These are phyloP conservation scores for Lignosus rhinocerotis DNA, from an alignment of 1,284 basidiomycete genomes.

Conservation along the genomic window DNA sequence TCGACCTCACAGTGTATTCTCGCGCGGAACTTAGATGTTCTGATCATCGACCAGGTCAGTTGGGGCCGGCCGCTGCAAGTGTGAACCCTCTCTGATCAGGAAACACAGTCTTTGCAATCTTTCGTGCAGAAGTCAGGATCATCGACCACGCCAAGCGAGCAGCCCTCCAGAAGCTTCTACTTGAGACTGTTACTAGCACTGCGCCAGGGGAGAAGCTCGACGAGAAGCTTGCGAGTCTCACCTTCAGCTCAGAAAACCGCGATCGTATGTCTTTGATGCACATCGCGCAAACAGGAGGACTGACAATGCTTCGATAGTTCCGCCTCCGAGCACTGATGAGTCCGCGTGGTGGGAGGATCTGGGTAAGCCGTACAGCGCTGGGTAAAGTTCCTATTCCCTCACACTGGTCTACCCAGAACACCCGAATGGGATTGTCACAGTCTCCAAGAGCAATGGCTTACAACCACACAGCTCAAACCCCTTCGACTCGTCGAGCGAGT, in stretches of 20 bases:
- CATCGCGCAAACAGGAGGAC: background rate
- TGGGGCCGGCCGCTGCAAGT: background rate
- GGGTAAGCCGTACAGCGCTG: slow-evolving; percentile 43
- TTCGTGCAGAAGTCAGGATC: slow-evolving; percentile 75
- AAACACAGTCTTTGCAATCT: slow-evolving; percentile 77
- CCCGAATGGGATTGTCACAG: slow-evolving; percentile 62
- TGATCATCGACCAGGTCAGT: slow-evolving; percentile 88
- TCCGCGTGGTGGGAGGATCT: slow-evolving; percentile 74
- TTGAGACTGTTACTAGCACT: slow-evolving; percentile 61
- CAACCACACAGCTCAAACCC: slow-evolving; percentile 52
- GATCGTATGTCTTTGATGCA: slow-evolving; percentile 31
- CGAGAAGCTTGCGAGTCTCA: slow-evolving; percentile 61
- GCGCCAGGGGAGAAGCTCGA: slow-evolving; percentile 67
- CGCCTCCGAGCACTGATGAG: slow-evolving; percentile 77
- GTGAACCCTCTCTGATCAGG: background rate
- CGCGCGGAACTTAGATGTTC: slow-evolving; percentile 85
- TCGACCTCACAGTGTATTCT: slow-evolving; percentile 68
- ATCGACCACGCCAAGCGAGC: slow-evolving; percentile 79
- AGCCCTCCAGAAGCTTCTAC: slow-evolving; percentile 66
- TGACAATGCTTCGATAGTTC: slow-evolving; percentile 47
- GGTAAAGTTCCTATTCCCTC: slow-evolving; percentile 1
- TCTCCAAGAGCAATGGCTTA: slow-evolving; percentile 38
- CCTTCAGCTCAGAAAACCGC: slow-evolving; percentile 40
- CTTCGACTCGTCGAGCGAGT: slow-evolving; percentile 65
- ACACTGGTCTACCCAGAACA: slow-evolving; percentile 43